Percentiles rank a stretch among this genome's conserved stretches.
Conservation (phyloP, 2,329 filamentous ascomycete species). For the Aspergillus aculeatus region DNA sequence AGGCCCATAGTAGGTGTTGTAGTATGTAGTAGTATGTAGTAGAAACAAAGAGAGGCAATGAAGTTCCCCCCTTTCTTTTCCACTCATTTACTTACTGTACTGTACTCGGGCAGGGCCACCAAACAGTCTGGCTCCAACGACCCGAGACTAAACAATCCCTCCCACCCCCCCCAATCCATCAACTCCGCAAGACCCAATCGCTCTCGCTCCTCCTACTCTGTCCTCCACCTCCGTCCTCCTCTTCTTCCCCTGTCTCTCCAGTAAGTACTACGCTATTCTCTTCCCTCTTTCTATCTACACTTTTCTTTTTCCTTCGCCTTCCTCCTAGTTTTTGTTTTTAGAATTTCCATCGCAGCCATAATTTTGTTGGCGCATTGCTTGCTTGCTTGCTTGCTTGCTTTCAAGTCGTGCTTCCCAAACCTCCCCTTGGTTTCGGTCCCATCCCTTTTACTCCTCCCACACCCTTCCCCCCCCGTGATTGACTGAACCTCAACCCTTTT, state of each 20-base stretch:
- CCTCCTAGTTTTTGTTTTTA: slow-evolving; percentile 16
- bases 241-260: not conserved
- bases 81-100: not conserved
- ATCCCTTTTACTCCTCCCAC: slow-evolving; percentile 5
- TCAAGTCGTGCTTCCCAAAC: slow-evolving; percentile 3
- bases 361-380: not conserved
- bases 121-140: not conserved
- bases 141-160: slow-evolving; percentile 13
- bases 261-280: not conserved
- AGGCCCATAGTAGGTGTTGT: no score
- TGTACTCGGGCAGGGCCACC: slow-evolving; percentile 22
- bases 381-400: not conserved
- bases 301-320: slow-evolving; percentile 16
- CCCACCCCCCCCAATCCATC: slow-evolving; percentile 19
- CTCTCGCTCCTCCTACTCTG: slow-evolving; percentile 17
- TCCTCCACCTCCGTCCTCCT: not conserved
- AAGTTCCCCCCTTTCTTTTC: slow-evolving; percentile 33
- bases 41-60: slow-evolving; percentile 7
- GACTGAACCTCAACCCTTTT: slow-evolving; percentile 15
- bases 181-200: slow-evolving; percentile 24
- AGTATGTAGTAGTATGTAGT: slow-evolving; percentile 3
- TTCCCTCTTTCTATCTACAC: slow-evolving; percentile 21
- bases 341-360: not conserved
- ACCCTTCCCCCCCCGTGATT: slow-evolving; percentile 2
- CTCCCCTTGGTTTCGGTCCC: slow-evolving; percentile 10